Percentiles rank a stretch among this genome's conserved stretches.
These are phyloP conservation scores for Aspergillus ibericus DNA, from an alignment of 2,329 filamentous ascomycete genomes.

Conservation along the genomic window DNA sequence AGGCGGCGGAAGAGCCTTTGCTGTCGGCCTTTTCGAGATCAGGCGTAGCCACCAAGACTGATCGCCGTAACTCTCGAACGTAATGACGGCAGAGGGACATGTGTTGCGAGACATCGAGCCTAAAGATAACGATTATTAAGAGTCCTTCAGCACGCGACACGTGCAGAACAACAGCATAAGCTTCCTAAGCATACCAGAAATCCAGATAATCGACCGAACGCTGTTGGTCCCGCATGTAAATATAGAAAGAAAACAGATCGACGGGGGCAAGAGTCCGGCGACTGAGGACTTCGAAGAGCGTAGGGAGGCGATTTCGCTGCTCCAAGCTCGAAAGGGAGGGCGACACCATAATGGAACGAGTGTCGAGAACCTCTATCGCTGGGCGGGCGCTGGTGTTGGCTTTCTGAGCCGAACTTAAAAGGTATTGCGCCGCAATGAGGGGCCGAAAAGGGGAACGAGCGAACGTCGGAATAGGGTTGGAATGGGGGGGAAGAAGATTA, in stretches of 20 bases:
- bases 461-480: not conserved
- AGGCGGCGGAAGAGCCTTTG: slow-evolving; percentile 78
- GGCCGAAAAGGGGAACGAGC: slow-evolving; percentile 5
- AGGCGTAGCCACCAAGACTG: slow-evolving; percentile 88
- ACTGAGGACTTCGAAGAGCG: slow-evolving; percentile 92
- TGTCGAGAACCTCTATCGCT: not conserved
- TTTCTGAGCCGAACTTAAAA: not conserved
- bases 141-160: not conserved
- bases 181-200: slow-evolving; percentile 73
- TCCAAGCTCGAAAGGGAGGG: slow-evolving; percentile 39
- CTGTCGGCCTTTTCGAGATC: slow-evolving; percentile 79
- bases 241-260: slow-evolving; percentile 98
- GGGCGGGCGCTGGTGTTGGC: not conserved
- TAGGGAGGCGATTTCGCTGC: slow-evolving; percentile 81
- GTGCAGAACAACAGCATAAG: too few relatives aligned
- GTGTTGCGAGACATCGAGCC: slow-evolving; percentile 98
- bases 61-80: slow-evolving; percentile 89
- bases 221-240: slow-evolving; percentile 99
- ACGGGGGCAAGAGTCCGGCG: slow-evolving; percentile 92
- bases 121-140: slow-evolving; percentile 41
- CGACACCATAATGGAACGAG: slow-evolving; percentile 29
- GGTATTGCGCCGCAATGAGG: not conserved
- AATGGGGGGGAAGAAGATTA: not conserved
- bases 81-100: slow-evolving; percentile 96
- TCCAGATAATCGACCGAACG: slow-evolving; percentile 96